These are phyloP conservation scores for Debaryomycetaceae sp. DNA, from an alignment of 1,139 yeast genomes.

Conservation along the genomic window DNA sequence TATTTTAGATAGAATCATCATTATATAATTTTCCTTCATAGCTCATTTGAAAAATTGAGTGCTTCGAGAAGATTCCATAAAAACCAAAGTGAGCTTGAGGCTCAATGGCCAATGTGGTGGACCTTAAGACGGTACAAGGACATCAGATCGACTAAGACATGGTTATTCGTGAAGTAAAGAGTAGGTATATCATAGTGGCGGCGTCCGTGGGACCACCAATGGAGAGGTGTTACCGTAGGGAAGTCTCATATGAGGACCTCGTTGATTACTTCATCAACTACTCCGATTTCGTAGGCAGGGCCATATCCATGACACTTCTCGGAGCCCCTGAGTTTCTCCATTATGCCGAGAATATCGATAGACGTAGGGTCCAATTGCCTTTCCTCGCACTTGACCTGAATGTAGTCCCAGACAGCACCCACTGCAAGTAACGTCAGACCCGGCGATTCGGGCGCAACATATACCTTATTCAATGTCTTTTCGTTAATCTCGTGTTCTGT, in stretches of 20 bases:
- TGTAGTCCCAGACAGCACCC: conserved; percentile 81
- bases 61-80: conserved; percentile 5
- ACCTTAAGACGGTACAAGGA: no score
- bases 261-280: conserved; percentile 39
- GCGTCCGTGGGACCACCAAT: no score
- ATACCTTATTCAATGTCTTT: conserved; percentile 26
- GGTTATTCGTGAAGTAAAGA: no score
- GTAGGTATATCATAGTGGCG: no score
- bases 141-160: no score
- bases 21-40: conserved; percentile 4
- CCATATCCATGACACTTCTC: conserved; percentile 83
- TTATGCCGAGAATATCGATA: conserved; percentile 56
- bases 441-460: conserved; percentile 32
- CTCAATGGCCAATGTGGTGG: no score
- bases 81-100: no score
- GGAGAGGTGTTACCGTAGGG: no score
- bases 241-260: conserved; percentile 2
- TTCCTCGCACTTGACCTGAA: conserved; percentile 46
- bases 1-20: neutral
- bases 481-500: conserved; percentile 13
- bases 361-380: conserved; percentile 42
- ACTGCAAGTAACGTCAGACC: conserved; percentile 56
- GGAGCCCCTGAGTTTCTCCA: conserved; percentile 57
- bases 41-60: neutral
- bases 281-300: conserved; percentile 63